A percentile compares a stretch with the other conserved stretches of the same genome.
These are phyloP conservation scores for Arthroderma uncinatum DNA, from an alignment of 2,329 filamentous ascomycete genomes.

Conservation along the genomic window DNA sequence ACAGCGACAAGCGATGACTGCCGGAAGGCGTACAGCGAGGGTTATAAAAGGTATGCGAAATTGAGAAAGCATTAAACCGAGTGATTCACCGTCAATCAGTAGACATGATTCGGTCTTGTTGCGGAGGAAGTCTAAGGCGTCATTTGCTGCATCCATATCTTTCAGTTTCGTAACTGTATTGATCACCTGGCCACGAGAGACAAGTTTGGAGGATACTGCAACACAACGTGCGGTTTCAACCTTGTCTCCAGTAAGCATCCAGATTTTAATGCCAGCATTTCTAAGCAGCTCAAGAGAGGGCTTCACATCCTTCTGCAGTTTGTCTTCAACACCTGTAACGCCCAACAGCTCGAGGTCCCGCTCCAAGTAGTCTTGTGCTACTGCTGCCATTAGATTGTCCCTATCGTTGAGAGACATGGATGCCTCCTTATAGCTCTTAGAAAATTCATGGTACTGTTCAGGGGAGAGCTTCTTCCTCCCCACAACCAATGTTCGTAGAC, in stretches of 20 bases:
- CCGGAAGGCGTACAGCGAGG: conserved; percentile 73
- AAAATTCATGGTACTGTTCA: conserved; percentile 72
- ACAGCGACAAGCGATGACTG: conserved; percentile 91
- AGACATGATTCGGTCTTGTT: conserved; percentile 79
- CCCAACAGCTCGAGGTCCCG: conserved; percentile 81
- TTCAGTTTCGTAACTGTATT: conserved; percentile 82
- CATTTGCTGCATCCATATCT: conserved; percentile 72
- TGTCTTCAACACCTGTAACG: conserved; percentile 97
- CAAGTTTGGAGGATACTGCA: conserved; percentile 86
- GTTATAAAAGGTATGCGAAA: conserved; percentile 79
- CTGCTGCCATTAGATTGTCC: conserved; percentile 67
- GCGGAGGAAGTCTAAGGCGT: conserved; percentile 77
- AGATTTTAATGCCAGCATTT: conserved; percentile 97
- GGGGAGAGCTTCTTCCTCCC: conserved; percentile 76
- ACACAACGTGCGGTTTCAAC: conserved; percentile 96
- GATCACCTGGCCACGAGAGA: conserved; percentile 87
- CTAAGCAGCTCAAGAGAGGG: conserved; percentile 86
- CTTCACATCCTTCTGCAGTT: conserved; percentile 90
- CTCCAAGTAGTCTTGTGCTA: conserved; percentile 73
- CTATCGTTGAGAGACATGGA: conserved; percentile 68
- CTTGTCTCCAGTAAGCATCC: conserved; percentile 99
- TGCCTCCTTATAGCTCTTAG: conserved; percentile 62
- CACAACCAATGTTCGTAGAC: conserved; percentile 83
- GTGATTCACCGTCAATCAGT: conserved; percentile 86
- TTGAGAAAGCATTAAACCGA: conserved; percentile 70